Conservation (phyloP, 768 basidiomycete species). For the Boletus sp. region DNA sequence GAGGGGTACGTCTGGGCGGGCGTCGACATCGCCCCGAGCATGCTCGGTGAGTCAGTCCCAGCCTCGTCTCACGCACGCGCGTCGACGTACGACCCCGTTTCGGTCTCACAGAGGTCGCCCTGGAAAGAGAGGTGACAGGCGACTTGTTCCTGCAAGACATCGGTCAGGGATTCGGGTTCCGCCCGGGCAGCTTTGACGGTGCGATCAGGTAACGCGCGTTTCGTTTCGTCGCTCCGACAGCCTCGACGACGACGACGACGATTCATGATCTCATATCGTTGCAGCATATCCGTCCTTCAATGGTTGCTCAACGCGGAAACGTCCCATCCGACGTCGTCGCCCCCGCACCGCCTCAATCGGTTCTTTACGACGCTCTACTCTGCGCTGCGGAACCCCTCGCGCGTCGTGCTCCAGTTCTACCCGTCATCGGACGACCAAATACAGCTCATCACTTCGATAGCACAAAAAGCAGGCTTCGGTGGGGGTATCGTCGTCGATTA, state of each 20-base stretch:
- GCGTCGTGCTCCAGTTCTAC: slow-evolving; percentile 92
- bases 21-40: slow-evolving; percentile 92
- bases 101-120: slow-evolving; percentile 66
- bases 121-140: slow-evolving; percentile 93
- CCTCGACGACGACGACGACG: not conserved
- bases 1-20: slow-evolving; percentile 93
- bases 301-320: slow-evolving; percentile 98
- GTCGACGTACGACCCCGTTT: too few relatives aligned
- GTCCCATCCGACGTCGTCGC: slow-evolving; percentile 84
- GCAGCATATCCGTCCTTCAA: slow-evolving; percentile 95
- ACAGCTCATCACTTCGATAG: slow-evolving; percentile 88
- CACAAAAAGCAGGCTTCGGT: slow-evolving; percentile 93
- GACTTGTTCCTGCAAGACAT: slow-evolving; percentile 97
- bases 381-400: slow-evolving; percentile 77
- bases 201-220: slow-evolving; percentile 74
- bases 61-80: too few relatives aligned
- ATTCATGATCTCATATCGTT: not conserved
- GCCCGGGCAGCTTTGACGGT: slow-evolving; percentile 96
- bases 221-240: not conserved
- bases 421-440: slow-evolving; percentile 97
- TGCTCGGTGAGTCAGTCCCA: slow-evolving; percentile 70
- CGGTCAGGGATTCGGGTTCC: slow-evolving; percentile 95
- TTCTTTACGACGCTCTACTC: slow-evolving; percentile 95
- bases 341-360: slow-evolving; percentile 75
- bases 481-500: slow-evolving; percentile 97